These are phyloP conservation scores for Kwoniella dejecticola DNA, from an alignment of 768 basidiomycete genomes.

Conservation along the genomic window DNA sequence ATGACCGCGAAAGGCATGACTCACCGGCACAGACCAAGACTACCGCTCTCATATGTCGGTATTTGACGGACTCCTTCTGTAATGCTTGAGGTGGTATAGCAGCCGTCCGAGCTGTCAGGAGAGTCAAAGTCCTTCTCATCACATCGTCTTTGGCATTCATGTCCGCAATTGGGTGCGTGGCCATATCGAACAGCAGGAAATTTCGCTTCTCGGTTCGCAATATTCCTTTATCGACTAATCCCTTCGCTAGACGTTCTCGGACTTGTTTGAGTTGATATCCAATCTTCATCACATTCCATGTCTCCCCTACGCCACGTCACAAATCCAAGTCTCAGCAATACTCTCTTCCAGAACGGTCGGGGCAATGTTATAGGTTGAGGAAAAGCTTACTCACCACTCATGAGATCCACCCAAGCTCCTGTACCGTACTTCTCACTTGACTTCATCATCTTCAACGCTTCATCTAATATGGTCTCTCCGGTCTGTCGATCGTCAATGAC, in stretches of 20 bases:
- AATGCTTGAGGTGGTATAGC: conserved; percentile 75
- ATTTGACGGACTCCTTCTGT: conserved; percentile 73
- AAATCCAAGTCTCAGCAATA: neutral
- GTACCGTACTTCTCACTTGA: conserved; percentile 71
- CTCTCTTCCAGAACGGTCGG: neutral
- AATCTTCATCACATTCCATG: conserved; percentile 99
- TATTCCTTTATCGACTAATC: conserved; percentile 96
- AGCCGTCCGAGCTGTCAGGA: conserved; percentile 80
- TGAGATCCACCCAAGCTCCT: conserved; percentile 90
- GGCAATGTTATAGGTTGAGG: neutral
- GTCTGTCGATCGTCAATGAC: conserved; percentile 90
- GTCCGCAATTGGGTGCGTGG: conserved; percentile 96
- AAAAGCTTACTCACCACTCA: conserved; percentile 70
- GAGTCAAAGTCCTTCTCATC: conserved; percentile 70
- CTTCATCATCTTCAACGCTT: conserved; percentile 95
- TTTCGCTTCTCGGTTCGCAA: conserved; percentile 99
- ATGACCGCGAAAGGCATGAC: neutral
- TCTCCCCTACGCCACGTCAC: conserved; percentile 69
- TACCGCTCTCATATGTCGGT: conserved; percentile 75
- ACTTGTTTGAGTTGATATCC: conserved; percentile 99
- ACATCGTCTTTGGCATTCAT: conserved; percentile 84
- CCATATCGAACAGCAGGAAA: conserved; percentile 99
- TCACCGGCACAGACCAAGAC: conserved; percentile 73
- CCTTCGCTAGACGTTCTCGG: conserved; percentile 92
- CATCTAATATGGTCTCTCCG: conserved; percentile 94